A percentile compares a stretch with the other conserved stretches of the same genome.
These are phyloP conservation scores for Cyberlindnera lachancei DNA, from an alignment of 805 yeast genomes.

Conservation along the genomic window DNA sequence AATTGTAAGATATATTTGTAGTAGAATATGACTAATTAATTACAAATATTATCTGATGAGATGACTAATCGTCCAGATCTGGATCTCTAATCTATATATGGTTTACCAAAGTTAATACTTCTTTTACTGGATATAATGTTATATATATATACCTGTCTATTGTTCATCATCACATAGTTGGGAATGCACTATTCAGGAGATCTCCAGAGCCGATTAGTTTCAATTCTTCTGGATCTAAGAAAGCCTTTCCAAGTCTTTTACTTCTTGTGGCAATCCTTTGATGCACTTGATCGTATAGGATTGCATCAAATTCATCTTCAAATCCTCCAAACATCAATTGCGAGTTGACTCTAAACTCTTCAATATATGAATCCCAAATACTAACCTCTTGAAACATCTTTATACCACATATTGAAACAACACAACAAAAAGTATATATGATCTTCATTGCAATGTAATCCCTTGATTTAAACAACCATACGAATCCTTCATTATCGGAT, in stretches of 20 bases:
- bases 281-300: slow-evolving; percentile 12
- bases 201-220: slow-evolving; percentile 9
- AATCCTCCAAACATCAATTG: slow-evolving; percentile 8
- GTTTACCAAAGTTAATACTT: too few relatives aligned
- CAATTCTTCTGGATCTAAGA: slow-evolving; percentile 8
- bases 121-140: too few relatives aligned
- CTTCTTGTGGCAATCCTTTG: slow-evolving; percentile 3
- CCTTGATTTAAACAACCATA: slow-evolving; percentile 7
- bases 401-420: slow-evolving; percentile 18
- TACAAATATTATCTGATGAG: too few relatives aligned
- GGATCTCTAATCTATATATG: too few relatives aligned
- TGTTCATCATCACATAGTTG: too few relatives aligned
- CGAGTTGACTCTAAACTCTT: slow-evolving; percentile 6
- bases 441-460: slow-evolving; percentile 19
- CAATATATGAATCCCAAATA: slow-evolving; percentile 17
- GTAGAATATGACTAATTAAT: too few relatives aligned
- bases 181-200: too few relatives aligned
- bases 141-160: too few relatives aligned
- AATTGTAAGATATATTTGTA: too few relatives aligned
- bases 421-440: slow-evolving; percentile 12
- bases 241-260: slow-evolving; percentile 9
- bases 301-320: slow-evolving; percentile 15
- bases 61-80: too few relatives aligned
- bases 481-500: slow-evolving; percentile 4
- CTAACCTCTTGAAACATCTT: slow-evolving; percentile 11